Percentiles rank a stretch among this genome's conserved stretches.
Evolutionary conservation across 805 yeast species (phyloP).

Genomic region (Ogataea pignaliae): DNA sequence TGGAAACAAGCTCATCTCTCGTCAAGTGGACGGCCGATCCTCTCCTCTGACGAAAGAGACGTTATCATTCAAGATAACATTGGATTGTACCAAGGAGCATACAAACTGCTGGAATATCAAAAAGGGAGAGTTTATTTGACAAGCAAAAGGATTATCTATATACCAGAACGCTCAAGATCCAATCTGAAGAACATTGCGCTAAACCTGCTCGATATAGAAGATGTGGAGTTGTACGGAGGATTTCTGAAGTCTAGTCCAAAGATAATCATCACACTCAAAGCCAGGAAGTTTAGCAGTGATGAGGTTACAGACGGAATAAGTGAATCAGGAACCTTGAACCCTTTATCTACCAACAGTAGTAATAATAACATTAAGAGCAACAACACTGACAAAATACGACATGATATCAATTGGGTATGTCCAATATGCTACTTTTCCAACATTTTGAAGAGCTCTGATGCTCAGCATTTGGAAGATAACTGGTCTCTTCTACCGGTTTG

Average conservation of each 20-base stretch:
- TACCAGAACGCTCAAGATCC: constrained; percentile 31
- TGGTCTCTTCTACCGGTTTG: constrained; percentile 40
- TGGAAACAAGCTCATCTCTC: constrained; percentile 24
- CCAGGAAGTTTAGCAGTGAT: neutral
- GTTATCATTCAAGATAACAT: constrained; percentile 49
- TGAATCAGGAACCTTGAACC: no score
- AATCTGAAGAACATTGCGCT: constrained; percentile 8
- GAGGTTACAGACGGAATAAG: no score
- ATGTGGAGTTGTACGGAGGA: constrained; percentile 35
- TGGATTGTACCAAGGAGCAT: constrained; percentile 77
- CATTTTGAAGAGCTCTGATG: constrained; percentile 27
- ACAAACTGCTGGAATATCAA: constrained; percentile 59
- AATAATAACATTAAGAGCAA: no score
- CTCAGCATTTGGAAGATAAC: constrained; percentile 6
- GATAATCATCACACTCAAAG: constrained; percentile 33
- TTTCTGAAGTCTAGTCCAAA: constrained; percentile 80
- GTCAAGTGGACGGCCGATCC: constrained; percentile 29
- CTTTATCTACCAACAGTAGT: no score
- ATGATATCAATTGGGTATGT: constrained; percentile 63
- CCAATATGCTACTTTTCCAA: constrained; percentile 83
- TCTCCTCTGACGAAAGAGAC: constrained; percentile 39
- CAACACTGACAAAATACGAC: neutral
- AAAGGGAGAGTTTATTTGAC: constrained; percentile 79
- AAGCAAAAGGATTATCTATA: constrained; percentile 63
- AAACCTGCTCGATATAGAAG: constrained; percentile 17